Base-by-base conservation (phyloP, 2,329 filamentous ascomycete species). In the Achaetomium macrosporum region DNA sequence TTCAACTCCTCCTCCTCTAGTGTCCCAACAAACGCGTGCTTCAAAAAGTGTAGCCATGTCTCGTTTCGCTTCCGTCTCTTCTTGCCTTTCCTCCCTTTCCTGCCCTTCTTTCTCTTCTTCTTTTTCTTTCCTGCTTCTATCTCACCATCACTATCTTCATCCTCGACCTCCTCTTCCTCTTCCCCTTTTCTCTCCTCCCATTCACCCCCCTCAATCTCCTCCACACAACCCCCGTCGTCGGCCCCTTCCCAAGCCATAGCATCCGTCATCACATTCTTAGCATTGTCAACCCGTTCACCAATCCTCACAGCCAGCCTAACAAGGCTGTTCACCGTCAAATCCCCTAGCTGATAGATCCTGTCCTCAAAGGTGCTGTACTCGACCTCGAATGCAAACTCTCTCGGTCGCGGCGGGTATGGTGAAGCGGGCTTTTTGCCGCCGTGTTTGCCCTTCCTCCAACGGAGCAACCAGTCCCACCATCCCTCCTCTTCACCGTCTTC, bases 361-460 rank as follows among this genome's bases (percentile, higher is more conserved):
- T 97, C 90, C 19, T 84, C 79, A 51, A 82, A 85, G 0, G 91
- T 97, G 66, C 84, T 84, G 67, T 99, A 99, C 68, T 96, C 90
- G 45, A 95, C 75, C 65, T 95, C 79, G 64, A 82, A 97, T 15
- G 75, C 66, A 67, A 96, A 90, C 33, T 80, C 71, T 41, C 74
- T 79, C 3, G 85, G 81, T 59, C 80, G 71, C 1, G 83, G 80
- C 57, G 77, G 74, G 20, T 73, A 69, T 43, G 73, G 67, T 54
- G 16, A 1, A 8, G 20, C 37, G 3, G 76, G 79, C 57, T 80
- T 73, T 66, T 84, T 83, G 57, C 76, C 76, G 47, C 75, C 71
- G 64, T 84, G 79, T 61, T 83, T 84, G 50, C 84, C 84, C 53
- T 82, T 73, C 35, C 81, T 79, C 83, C 85, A 87, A 56, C 74